These are phyloP conservation scores for Exophiala viscosa DNA, from an alignment of 2,329 filamentous ascomycete species.

Conservation along the genomic window DNA sequence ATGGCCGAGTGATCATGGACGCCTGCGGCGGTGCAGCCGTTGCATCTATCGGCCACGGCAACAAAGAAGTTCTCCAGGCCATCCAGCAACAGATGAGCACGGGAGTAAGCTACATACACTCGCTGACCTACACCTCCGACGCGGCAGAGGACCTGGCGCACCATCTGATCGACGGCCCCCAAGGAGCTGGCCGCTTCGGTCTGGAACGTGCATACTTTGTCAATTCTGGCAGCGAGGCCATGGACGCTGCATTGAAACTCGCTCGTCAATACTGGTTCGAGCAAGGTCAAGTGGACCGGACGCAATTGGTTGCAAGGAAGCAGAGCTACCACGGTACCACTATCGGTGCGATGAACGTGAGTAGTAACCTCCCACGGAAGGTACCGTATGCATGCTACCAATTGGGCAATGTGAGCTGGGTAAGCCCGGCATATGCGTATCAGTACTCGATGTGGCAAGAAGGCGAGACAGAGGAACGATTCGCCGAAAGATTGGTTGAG, in stretches of 20 bases:
- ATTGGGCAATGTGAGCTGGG: conserved; percentile 25
- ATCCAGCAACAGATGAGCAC: conserved; percentile 55
- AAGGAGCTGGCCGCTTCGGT: conserved; percentile 32
- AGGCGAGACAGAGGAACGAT: conserved; percentile 40
- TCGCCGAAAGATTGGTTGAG: conserved; percentile 38
- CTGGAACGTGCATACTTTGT: conserved; percentile 56
- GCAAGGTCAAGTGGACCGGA: conserved; percentile 32
- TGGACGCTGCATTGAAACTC: conserved; percentile 49
- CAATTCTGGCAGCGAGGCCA: conserved; percentile 56
- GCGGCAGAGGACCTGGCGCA: conserved; percentile 52
- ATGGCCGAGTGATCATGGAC: conserved; percentile 64
- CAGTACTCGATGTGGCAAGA: conserved; percentile 36
- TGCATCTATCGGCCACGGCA: conserved; percentile 65
- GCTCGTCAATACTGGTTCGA: conserved; percentile 49
- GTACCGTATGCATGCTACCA: conserved; percentile 33
- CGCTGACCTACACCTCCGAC: conserved; percentile 55
- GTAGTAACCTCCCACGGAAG: conserved; percentile 35
- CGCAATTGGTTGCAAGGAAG: conserved; percentile 43
- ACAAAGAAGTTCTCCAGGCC: conserved; percentile 56
- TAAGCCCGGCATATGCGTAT: conserved; percentile 34
- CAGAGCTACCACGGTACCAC: conserved; percentile 53
- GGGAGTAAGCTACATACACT: conserved; percentile 50
- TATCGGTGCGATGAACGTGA: conserved; percentile 44
- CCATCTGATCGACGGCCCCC: conserved; percentile 47
- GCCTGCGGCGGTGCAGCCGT: conserved; percentile 69